Base-by-base conservation (phyloP, 2,329 filamentous ascomycete species). In the Aspergillus sp. region DNA sequence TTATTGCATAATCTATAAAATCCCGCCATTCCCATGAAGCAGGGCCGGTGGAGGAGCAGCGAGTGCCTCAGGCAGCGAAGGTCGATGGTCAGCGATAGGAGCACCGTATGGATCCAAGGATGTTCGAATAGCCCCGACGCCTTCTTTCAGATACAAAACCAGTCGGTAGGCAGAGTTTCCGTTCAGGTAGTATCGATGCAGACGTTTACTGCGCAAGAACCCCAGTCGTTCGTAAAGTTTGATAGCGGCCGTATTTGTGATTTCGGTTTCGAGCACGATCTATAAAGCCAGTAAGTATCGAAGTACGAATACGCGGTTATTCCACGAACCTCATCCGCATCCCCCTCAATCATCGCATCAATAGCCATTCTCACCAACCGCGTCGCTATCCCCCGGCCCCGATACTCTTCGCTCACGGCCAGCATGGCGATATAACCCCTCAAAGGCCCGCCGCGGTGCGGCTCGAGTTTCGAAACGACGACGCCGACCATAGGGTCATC, bases 341-440 rank as follows among this genome's bases (percentile, higher is more conserved):
- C 78, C 40, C 85, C 78, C 45, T 81, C 78, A 8, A 82, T 81
- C 93, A 98, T 98, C 50, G 86, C 85, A 55, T 95, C 89, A 50
- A 98, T 90, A 13, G 90, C 90, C 74, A 82, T 83, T 50, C 85
- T 81, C n/a, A 98, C 93, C 7, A 98, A 76, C 33, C 83, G 83
- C 0, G 90, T 95, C 1, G 87, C 93, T 46, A 98, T 90, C 1
- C 93, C 91, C 51, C 83, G 81, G 5, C 90, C 90, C 19, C 93
- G 83, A 59, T 88, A 85, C 27, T 82, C 73, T 33, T 88, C 82
- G 35, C 84, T 81, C 5, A 95, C 90, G n/a, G 93, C 93, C 34
- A 98, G 78, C 93, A 98, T 98, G 60, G 93, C 93, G 56, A 98
- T 97, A 70, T 98, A 98, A 45, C 93, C 93, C 50, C 93, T 82